These are phyloP conservation scores for Gremmenia infestans DNA, from an alignment of 2,329 filamentous ascomycete genomes.

Conservation along the genomic window DNA sequence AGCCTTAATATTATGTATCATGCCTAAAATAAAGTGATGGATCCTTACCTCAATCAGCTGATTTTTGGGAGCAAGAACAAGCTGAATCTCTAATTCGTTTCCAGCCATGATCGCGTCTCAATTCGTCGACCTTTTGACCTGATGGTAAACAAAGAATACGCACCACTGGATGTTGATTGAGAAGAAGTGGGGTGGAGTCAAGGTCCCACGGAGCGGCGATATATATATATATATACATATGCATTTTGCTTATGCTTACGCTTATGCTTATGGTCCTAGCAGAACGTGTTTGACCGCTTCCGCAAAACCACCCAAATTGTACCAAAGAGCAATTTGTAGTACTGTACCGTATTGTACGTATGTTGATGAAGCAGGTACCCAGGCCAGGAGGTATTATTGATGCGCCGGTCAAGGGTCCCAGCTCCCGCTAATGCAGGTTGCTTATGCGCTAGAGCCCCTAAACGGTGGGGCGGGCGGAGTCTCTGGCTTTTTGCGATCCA, in stretches of 20 bases:
- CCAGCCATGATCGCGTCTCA: neutral
- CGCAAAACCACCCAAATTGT: neutral
- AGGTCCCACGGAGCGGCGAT: neutral
- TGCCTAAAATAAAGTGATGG: neutral
- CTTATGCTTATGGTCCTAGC: neutral
- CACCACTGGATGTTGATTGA: neutral
- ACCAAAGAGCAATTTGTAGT: too few species aligned
- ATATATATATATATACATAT: neutral
- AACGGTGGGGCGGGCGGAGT: neutral
- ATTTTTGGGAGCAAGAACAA: neutral
- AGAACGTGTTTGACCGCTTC: neutral
- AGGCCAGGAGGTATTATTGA: too few species aligned
- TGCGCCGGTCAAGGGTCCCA: neutral
- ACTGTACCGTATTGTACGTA: neutral
- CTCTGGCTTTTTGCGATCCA: neutral
- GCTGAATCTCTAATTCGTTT: neutral
- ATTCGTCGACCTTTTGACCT: too few species aligned
- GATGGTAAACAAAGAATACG: neutral
- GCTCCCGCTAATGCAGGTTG: neutral
- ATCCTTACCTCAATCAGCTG: neutral
- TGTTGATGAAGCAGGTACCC: neutral
- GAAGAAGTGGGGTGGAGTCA: neutral
- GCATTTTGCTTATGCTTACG: slow-evolving; percentile 4
- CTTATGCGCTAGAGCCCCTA: slow-evolving; percentile 5
- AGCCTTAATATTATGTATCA: neutral